These are phyloP conservation scores for Trifolium fragiferum DNA, from an alignment of 306 rosid genomes.

Conservation along the genomic window DNA sequence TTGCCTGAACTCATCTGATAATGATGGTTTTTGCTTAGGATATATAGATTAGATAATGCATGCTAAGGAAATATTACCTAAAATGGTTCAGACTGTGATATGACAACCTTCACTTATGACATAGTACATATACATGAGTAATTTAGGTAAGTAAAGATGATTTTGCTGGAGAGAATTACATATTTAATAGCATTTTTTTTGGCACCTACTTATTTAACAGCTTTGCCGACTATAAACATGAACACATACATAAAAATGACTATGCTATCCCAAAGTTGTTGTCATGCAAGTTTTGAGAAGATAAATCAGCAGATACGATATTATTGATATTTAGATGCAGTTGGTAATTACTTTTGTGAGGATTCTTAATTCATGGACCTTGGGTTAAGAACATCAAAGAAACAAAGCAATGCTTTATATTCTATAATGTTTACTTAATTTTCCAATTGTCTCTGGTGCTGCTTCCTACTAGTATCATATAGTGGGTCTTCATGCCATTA, in stretches of 20 bases:
- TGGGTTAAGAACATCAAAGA: constrained; percentile 24
- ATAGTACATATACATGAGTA: constrained; percentile 9
- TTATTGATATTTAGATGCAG: constrained; percentile 9
- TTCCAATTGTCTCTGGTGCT: constrained; percentile 35
- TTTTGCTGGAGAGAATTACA: constrained; percentile 24
- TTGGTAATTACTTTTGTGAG: constrained; percentile 15
- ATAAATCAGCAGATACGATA: constrained; percentile 27
- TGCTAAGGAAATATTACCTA: constrained; percentile 23
- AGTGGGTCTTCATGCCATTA: constrained; percentile 34
- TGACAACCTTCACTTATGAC: constrained; percentile 10
- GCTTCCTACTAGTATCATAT: constrained; percentile 20
- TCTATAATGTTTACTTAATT: background rate
- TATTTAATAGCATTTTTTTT: background rate
- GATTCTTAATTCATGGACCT: constrained; percentile 17
- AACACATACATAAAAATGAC: constrained; percentile 11
- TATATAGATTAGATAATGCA: constrained; percentile 11
- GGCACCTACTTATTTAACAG: too few relatives aligned
- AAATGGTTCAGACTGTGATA: constrained; percentile 25
- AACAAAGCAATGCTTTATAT: constrained; percentile 12
- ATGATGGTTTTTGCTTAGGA: constrained; percentile 31
- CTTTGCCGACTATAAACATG: constrained; percentile 21
- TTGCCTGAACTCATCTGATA: constrained; percentile 23
- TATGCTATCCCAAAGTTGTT: constrained; percentile 15
- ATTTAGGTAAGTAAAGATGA: constrained; percentile 12
- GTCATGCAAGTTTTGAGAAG: constrained; percentile 35